phyloP scores from a whole-genome alignment of 2,329 filamentous ascomycete genomes.

The Verticillium longisporum region DNA sequence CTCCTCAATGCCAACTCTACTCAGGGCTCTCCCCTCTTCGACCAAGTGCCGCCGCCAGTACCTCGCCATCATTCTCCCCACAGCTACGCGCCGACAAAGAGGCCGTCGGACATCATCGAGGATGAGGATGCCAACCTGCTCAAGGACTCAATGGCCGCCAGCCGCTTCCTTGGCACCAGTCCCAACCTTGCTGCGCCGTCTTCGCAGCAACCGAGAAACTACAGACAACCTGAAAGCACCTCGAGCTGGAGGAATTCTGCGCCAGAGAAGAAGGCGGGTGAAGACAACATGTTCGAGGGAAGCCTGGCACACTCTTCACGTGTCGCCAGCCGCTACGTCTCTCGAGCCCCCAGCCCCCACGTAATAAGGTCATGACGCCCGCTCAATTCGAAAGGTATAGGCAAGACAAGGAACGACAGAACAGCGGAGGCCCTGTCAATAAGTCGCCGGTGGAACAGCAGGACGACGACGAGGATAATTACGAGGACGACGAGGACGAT shows the following conservation, averaged over 20 bases:
- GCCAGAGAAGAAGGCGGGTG: constrained; percentile 27
- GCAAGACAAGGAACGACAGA: constrained; percentile 63
- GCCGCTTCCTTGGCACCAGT: constrained; percentile 30
- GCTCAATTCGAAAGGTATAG: constrained; percentile 79
- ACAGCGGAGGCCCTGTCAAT: constrained; percentile 28
- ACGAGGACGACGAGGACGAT: constrained; percentile 74
- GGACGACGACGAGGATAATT: constrained; percentile 57
- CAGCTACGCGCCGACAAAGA: constrained; percentile 19
- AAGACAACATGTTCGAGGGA: constrained; percentile 51
- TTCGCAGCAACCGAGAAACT: constrained; percentile 23
- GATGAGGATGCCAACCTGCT: constrained; percentile 48
- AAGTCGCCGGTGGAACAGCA: constrained; percentile 46
- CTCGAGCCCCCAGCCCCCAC: constrained; percentile 29
- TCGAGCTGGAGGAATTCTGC: constrained; percentile 8
- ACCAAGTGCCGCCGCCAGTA: constrained; percentile 29
- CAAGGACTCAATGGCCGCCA: constrained; percentile 44
- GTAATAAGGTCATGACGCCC: constrained; percentile 82
- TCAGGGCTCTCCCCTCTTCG: constrained; percentile 20
- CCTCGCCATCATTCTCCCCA: constrained; percentile 29
- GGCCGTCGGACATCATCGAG: constrained; percentile 32
- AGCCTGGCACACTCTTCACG: constrained; percentile 30
- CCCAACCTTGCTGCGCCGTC: background rate
- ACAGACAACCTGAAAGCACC: background rate
- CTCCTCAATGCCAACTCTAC: constrained; percentile 31
- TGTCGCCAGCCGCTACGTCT: constrained; percentile 25